These are phyloP conservation scores for Erythrophleum fordii DNA, from an alignment of 306 rosid genomes.

Conservation along the genomic window DNA sequence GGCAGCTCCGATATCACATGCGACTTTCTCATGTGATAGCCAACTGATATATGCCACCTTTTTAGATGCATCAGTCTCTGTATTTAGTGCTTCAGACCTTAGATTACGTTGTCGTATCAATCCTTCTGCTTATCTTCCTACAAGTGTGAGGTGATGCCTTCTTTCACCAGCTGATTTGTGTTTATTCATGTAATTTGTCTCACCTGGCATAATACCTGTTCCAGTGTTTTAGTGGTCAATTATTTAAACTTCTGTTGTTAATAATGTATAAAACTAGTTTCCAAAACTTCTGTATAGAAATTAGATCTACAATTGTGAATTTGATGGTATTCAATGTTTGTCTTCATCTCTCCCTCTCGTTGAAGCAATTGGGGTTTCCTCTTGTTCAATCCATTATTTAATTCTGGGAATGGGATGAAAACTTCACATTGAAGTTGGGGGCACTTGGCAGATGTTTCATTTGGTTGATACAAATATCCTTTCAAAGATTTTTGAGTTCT, in stretches of 20 bases:
- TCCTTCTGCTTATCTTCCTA: conserved; percentile 83
- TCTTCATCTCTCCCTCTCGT: not conserved
- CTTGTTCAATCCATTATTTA: not conserved
- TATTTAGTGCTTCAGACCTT: conserved; percentile 77
- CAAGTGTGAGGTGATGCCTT: conserved; percentile 75
- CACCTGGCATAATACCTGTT: conserved; percentile 11
- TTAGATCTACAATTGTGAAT: not conserved
- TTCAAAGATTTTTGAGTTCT: not conserved
- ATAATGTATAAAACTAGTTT: not conserved
- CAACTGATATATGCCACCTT: conserved; percentile 91
- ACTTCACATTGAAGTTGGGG: not conserved
- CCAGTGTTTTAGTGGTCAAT: not conserved
- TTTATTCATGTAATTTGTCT: not conserved
- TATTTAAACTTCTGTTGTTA: not conserved
- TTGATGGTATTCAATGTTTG: not conserved
- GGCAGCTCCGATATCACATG: conserved; percentile 88
- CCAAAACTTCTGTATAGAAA: not conserved
- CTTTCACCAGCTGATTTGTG: not conserved
- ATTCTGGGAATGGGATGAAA: not conserved
- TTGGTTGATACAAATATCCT: conserved; percentile 1
- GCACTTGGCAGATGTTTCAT: not conserved
- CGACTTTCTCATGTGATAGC: conserved; percentile 96
- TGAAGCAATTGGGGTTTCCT: not conserved
- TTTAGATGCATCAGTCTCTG: conserved; percentile 80
- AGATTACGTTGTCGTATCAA: conserved; percentile 86